Percentiles rank a stretch among this genome's conserved stretches.
Conservation (phyloP, 2,329 filamentous ascomycete species). For the Epichloe hybrida region DNA sequence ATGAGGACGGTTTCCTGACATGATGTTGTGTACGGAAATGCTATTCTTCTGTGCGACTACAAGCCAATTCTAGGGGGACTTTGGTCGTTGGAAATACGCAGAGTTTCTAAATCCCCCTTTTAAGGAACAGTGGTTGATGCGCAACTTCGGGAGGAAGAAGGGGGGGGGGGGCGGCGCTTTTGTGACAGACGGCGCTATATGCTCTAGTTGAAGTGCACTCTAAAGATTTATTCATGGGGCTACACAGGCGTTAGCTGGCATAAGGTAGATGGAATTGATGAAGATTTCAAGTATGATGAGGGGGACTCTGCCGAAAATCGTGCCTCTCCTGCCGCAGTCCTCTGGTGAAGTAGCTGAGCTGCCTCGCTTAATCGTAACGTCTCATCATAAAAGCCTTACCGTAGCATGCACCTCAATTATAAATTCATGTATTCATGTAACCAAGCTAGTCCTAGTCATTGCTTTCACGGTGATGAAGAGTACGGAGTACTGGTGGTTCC, state of each 20-base stretch:
- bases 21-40: neutral
- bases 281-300: constrained; percentile 1
- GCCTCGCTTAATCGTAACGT: too few relatives aligned
- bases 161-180: neutral
- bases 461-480: too few relatives aligned
- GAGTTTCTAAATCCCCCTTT: neutral
- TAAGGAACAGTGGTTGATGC: neutral
- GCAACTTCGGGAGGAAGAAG: neutral
- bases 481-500: neutral
- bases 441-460: too few relatives aligned
- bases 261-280: constrained; percentile 10
- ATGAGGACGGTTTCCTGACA: neutral
- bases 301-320: neutral
- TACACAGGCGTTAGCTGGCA: constrained; percentile 9
- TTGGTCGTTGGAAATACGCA: constrained; percentile 3
- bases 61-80: neutral
- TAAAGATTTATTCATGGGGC: neutral
- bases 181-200: neutral
- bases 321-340: neutral
- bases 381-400: too few relatives aligned
- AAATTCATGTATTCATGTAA: too few relatives aligned
- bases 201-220: neutral
- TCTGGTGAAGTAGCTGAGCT: too few relatives aligned
- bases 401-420: too few relatives aligned
- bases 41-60: neutral